phyloP scores from a whole-genome alignment of 192 early-diverging fungal genomes.

The Lunasporangiospora selenospora region DNA sequence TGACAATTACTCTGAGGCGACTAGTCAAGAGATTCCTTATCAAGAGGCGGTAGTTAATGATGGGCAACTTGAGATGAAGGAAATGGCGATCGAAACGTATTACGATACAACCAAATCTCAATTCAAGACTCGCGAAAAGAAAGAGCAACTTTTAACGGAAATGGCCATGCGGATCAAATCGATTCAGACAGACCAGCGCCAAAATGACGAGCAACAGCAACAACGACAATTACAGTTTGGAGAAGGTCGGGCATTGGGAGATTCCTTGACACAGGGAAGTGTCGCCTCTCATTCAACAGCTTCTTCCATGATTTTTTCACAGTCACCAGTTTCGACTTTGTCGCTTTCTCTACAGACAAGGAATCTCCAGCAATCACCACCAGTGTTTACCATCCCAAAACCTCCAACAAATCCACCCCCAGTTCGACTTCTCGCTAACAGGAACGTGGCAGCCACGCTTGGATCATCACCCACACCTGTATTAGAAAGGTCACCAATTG shows the following conservation, averaged over 20 bases:
- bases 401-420: constrained; percentile 38
- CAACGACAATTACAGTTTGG: constrained; percentile 1
- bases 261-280: too few species aligned
- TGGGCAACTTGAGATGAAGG: constrained; percentile 13
- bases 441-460: constrained; percentile 1
- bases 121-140: constrained; percentile 24
- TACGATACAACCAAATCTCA: constrained; percentile 43
- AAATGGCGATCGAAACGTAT: constrained; percentile 34
- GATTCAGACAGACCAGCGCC: constrained; percentile 8
- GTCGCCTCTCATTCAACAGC: too few species aligned
- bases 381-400: constrained; percentile 26
- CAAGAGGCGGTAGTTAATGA: too few species aligned
- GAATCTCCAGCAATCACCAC: background rate
- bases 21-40: too few species aligned
- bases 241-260: too few species aligned
- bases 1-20: too few species aligned
- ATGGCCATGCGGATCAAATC: constrained; percentile 22
- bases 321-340: too few species aligned
- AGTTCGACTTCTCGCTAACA: constrained; percentile 23
- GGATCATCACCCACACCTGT: too few species aligned
- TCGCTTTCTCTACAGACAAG: too few species aligned
- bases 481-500: too few species aligned
- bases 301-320: too few species aligned
- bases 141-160: constrained; percentile 19
- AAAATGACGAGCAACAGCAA: constrained; percentile 7